Conservation (phyloP, 148 eudicot species). For the Fagopyrum esculentum region DNA sequence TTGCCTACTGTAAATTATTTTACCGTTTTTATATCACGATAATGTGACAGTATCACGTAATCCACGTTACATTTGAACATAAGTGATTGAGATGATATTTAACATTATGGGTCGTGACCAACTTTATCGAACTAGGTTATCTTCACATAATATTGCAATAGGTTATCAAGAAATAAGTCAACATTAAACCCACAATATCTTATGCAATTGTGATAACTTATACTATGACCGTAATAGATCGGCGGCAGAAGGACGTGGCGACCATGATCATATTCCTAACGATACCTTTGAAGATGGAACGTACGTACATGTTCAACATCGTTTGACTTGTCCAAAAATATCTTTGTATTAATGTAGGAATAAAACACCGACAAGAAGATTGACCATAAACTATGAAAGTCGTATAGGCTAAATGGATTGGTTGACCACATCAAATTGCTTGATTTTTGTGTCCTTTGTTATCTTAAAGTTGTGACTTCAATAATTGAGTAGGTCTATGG, state of each 20-base stretch:
- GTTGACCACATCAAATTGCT: background rate
- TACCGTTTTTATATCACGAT: too few species aligned
- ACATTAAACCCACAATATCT: background rate
- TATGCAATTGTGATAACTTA: background rate
- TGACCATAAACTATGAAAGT: background rate
- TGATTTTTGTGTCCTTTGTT: too few species aligned
- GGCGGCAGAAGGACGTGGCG: background rate
- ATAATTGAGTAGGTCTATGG: too few species aligned
- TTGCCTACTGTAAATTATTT: background rate
- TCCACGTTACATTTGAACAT: too few species aligned
- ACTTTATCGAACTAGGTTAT: too few species aligned
- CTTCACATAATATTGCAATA: background rate
- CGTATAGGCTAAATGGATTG: slow-evolving; percentile 3
- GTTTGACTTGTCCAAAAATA: background rate
- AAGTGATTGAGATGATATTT: background rate
- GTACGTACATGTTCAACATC: background rate
- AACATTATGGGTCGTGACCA: background rate
- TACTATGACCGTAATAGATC: background rate
- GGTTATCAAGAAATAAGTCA: background rate
- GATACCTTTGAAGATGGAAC: background rate
- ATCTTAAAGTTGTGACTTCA: too few species aligned
- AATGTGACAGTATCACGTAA: too few species aligned
- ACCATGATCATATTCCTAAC: background rate
- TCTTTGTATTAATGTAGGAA: background rate
- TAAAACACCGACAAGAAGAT: background rate